A percentile compares a stretch with the other conserved stretches of the same genome.
Conservation (phyloP, 169 alveolate species). For the Eimeria mitis region DNA sequence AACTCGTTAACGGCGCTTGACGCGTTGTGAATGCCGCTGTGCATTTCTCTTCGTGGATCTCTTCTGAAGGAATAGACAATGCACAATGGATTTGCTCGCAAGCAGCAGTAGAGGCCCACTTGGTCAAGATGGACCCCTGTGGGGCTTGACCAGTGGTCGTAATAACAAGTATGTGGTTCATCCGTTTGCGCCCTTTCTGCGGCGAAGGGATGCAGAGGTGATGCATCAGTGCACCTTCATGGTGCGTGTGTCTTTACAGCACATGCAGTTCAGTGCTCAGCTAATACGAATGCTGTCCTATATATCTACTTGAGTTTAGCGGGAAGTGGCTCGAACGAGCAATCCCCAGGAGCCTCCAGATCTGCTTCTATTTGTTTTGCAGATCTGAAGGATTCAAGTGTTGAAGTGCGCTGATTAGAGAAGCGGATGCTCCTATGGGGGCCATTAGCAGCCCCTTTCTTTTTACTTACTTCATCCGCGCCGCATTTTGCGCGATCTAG, state of each 20-base stretch:
- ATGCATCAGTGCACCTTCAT: neutral
- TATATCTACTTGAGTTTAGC: neutral
- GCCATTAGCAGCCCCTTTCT: no score
- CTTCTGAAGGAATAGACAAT: neutral
- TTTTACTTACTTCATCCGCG: no score
- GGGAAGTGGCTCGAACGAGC: neutral
- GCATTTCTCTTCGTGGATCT: neutral
- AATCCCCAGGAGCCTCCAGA: neutral
- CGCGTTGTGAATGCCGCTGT: neutral
- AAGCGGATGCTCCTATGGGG: no score
- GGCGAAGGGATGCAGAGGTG: neutral
- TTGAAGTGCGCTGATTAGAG: no score
- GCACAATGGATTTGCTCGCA: neutral
- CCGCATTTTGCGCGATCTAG: no score
- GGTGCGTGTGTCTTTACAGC: neutral
- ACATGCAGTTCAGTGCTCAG: neutral
- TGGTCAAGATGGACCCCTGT: neutral
- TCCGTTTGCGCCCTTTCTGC: neutral
- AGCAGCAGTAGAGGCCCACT: neutral
- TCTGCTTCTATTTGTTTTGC: no score
- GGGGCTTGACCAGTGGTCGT: neutral
- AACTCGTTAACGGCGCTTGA: no score
- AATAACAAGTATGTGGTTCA: neutral
- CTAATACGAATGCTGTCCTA: neutral
- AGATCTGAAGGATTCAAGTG: no score